These are phyloP conservation scores for Musa itinerans DNA, from an alignment of 176 grass and related monocot species.

Conservation along the genomic window DNA sequence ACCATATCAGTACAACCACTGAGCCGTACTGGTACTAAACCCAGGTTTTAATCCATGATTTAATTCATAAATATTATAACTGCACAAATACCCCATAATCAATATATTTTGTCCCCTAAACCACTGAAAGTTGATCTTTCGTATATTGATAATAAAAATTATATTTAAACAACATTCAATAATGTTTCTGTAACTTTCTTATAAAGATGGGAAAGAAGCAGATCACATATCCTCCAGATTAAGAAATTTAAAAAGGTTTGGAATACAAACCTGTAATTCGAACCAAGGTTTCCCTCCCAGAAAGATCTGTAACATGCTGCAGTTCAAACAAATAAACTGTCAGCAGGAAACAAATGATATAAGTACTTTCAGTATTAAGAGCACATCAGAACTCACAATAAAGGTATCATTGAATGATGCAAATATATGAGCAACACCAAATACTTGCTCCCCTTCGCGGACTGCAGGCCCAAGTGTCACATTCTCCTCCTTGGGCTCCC, in stretches of 20 bases:
- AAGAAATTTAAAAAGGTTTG: not conserved
- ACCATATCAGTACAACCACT: too few species aligned
- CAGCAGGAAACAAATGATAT: too few species aligned
- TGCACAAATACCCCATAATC: too few species aligned
- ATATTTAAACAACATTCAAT: too few species aligned
- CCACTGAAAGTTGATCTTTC: too few species aligned
- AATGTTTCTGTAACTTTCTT: too few species aligned
- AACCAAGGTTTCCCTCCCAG: constrained; percentile 14
- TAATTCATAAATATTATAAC: too few species aligned
- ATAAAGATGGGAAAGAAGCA: not conserved
- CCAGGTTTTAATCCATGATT: too few species aligned
- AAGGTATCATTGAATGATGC: constrained; percentile 11
- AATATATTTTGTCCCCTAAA: too few species aligned
- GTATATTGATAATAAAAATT: too few species aligned
- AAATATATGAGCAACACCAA: constrained; percentile 6
- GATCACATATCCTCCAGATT: not conserved
- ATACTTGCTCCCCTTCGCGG: not conserved
- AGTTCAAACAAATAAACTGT: not conserved
- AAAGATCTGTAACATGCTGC: constrained; percentile 12
- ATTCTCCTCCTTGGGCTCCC: constrained; percentile 12
- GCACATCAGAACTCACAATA: not conserved
- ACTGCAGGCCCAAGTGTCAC: not conserved
- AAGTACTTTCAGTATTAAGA: not conserved
- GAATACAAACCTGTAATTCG: constrained; percentile 4
- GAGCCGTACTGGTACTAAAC: too few species aligned